phyloP scores from a whole-genome alignment of 176 grass and related monocot species.

The Saccharum spontaneum region DNA sequence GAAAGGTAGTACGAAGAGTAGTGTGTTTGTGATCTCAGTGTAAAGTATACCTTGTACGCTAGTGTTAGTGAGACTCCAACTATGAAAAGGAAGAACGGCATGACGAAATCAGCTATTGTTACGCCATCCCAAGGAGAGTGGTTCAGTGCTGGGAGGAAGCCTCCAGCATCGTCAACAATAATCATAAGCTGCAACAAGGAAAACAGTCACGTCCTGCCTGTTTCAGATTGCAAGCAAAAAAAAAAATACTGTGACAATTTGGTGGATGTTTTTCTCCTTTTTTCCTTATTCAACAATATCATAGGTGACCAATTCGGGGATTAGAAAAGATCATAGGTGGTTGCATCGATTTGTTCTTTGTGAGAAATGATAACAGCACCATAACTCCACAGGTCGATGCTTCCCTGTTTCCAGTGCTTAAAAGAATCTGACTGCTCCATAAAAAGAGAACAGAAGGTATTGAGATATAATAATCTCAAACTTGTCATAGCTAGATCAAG shows the following conservation, averaged over 20 bases:
- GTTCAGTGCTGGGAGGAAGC: constrained; percentile 53
- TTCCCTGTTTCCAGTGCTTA: not conserved
- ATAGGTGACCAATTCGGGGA: not conserved
- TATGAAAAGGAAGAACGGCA: constrained; percentile 99
- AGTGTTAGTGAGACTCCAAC: constrained; percentile 80
- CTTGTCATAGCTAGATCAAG: not conserved
- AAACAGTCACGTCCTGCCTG: not conserved
- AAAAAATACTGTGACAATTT: not conserved
- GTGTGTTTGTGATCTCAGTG: not conserved
- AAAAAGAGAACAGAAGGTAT: not conserved
- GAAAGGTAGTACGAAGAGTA: not conserved
- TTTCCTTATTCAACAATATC: not conserved
- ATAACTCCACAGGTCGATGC: not conserved
- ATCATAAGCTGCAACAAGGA: constrained; percentile 72
- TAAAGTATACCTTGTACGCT: constrained; percentile 77
- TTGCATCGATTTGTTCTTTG: not conserved
- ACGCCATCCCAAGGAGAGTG: constrained; percentile 90
- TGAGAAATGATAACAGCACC: not conserved
- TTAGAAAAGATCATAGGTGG: not conserved
- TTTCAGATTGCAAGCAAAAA: not conserved
- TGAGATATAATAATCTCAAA: not conserved
- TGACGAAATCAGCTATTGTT: constrained; percentile 82
- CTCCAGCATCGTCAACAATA: constrained; percentile 81
- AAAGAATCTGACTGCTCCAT: not conserved
- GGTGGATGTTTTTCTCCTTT: not conserved